Conservation (phyloP, 2,329 filamentous ascomycete species). For the Paecilomyces formosus region DNA sequence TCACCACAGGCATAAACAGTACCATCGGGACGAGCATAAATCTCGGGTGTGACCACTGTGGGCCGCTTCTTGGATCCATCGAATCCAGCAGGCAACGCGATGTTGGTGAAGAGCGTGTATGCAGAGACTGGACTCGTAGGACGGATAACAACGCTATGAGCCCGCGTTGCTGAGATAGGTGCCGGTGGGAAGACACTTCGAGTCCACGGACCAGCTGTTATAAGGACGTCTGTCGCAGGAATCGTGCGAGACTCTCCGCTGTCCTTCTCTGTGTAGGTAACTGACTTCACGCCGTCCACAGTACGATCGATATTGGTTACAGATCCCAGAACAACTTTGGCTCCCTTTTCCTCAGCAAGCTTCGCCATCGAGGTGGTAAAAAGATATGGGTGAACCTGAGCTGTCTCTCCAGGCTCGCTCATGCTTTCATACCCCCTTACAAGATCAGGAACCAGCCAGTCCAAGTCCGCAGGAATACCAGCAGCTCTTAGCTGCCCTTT, state of each 20-base stretch:
- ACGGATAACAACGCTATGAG: constrained; percentile 56
- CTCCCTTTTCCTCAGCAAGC: constrained; percentile 63
- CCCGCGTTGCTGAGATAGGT: constrained; percentile 54
- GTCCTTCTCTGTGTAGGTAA: constrained; percentile 55
- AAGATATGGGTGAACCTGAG: constrained; percentile 86
- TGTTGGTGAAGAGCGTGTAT: constrained; percentile 66
- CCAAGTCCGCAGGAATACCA: constrained; percentile 66
- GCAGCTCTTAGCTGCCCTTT: constrained; percentile 47
- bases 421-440: constrained; percentile 71
- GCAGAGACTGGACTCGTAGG: constrained; percentile 46
- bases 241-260: constrained; percentile 43
- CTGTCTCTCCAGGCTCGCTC: constrained; percentile 72
- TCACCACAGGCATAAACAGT: constrained; percentile 95
- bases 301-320: constrained; percentile 60
- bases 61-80: constrained; percentile 42
- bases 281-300: constrained; percentile 47
- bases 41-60: constrained; percentile 73
- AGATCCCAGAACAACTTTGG: constrained; percentile 58
- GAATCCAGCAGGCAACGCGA: constrained; percentile 62
- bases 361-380: constrained; percentile 81
- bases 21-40: constrained; percentile 81
- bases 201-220: constrained; percentile 59
- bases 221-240: constrained; percentile 51
- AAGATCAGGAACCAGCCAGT: constrained; percentile 70
- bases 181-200: constrained; percentile 43